Percentiles rank a stretch among this genome's conserved stretches.
Evolutionary conservation across 2,329 filamentous ascomycete genomes (phyloP).

Genomic region (Amylocarpus encephaloides): DNA sequence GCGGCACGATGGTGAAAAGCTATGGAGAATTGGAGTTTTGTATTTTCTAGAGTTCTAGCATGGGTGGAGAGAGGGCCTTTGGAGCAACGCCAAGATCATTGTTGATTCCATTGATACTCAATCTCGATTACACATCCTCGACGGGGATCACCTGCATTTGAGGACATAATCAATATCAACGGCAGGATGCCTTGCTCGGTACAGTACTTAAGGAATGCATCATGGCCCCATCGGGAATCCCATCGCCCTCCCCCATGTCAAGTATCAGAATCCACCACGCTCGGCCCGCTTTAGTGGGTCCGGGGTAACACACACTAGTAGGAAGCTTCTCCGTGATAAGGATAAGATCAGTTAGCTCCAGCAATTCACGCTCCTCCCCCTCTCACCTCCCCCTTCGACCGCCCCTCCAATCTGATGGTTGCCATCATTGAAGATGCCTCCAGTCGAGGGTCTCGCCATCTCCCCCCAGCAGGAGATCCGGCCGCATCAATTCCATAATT

Average conservation of each 20-base stretch:
- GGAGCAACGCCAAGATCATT: neutral
- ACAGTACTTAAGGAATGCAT: too few species aligned
- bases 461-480: conserved; percentile 3
- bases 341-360: conserved; percentile 1
- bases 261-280: too few species aligned
- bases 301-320: neutral
- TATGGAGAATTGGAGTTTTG: neutral
- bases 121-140: too few species aligned
- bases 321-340: neutral
- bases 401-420: neutral
- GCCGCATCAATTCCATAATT: conserved; percentile 2
- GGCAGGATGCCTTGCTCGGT: too few species aligned
- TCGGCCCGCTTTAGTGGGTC: too few species aligned
- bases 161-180: too few species aligned
- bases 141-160: too few species aligned
- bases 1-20: neutral
- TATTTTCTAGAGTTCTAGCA: too few species aligned
- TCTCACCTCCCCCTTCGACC: neutral
- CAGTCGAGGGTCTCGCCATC: neutral
- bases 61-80: too few species aligned
- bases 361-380: neutral
- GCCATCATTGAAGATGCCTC: conserved; percentile 3
- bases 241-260: too few species aligned
- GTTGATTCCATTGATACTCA: neutral
- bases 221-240: too few species aligned